phyloP scores from a whole-genome alignment of 805 yeast species.

The Starmerella tilneyi region DNA sequence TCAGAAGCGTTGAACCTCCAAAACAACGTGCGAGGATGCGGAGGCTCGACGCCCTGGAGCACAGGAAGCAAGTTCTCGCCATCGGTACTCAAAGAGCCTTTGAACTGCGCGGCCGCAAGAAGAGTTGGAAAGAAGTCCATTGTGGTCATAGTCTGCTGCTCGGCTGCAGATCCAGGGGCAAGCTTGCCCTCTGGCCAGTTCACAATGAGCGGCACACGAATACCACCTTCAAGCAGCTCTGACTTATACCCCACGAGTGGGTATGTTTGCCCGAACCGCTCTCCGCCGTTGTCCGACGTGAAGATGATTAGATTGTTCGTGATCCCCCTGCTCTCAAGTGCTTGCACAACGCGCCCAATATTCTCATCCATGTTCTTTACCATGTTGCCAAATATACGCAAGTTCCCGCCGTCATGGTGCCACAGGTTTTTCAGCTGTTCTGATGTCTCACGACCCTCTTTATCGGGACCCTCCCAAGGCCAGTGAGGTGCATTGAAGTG shows the following conservation, averaged over 20 bases:
- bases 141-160: conserved; percentile 42
- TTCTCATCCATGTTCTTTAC: conserved; percentile 46
- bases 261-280: conserved; percentile 49
- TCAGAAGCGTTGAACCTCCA: conserved; percentile 24
- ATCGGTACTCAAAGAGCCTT: conserved; percentile 41
- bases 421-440: conserved; percentile 41
- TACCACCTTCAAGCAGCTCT: conserved; percentile 54
- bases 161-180: conserved; percentile 23
- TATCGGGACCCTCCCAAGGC: conserved; percentile 51
- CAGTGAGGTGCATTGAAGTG: conserved; percentile 60
- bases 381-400: conserved; percentile 52
- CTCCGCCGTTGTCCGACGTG: conserved; percentile 59
- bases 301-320: conserved; percentile 50
- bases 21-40: conserved; percentile 20
- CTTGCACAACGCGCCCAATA: conserved; percentile 41
- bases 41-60: conserved; percentile 30
- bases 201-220: conserved; percentile 45
- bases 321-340: conserved; percentile 35
- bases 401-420: conserved; percentile 41
- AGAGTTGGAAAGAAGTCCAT: conserved; percentile 54
- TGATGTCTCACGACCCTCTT: conserved; percentile 32
- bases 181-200: conserved; percentile 34
- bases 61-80: conserved; percentile 35
- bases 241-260: conserved; percentile 43
- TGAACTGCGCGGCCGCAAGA: conserved; percentile 36